phyloP scores from a whole-genome alignment of 2,329 filamentous ascomycete species.

The Xylaria sp. region DNA sequence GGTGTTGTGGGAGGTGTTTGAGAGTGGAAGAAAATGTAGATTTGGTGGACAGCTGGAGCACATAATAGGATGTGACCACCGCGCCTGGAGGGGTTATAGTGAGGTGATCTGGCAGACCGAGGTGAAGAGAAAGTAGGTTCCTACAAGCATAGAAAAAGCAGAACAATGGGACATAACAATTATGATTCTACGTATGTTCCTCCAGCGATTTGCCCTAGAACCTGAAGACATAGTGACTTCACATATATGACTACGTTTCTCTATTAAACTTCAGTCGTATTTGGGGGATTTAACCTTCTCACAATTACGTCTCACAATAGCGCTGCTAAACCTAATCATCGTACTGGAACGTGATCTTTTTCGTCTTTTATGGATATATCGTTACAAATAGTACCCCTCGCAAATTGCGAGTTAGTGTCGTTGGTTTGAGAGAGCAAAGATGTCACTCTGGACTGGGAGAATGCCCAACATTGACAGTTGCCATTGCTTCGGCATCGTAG shows the following conservation, averaged over 20 bases:
- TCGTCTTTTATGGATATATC: conserved; percentile 33
- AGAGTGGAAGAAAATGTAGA: conserved; percentile 35
- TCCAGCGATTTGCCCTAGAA: conserved; percentile 37
- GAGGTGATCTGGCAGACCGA: conserved; percentile 41
- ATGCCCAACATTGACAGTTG: neutral
- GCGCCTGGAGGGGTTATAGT: conserved; percentile 40
- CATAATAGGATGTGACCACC: conserved; percentile 33
- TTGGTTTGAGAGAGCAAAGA: neutral
- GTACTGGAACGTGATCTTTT: conserved; percentile 13
- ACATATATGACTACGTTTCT: neutral
- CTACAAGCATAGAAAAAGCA: conserved; percentile 41
- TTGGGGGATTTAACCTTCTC: neutral
- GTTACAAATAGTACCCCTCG: conserved; percentile 33
- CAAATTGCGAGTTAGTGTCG: neutral
- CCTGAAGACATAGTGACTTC: neutral
- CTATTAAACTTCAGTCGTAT: neutral
- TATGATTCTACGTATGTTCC: conserved; percentile 24
- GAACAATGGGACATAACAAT: conserved; percentile 43
- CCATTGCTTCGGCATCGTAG: neutral
- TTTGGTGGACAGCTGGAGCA: conserved; percentile 38
- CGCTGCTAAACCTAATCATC: neutral
- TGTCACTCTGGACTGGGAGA: neutral
- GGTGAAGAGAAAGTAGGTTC: conserved; percentile 39
- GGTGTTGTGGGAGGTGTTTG: conserved; percentile 8
- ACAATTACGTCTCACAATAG: neutral